Base-by-base conservation (phyloP, 2,329 filamentous ascomycete genomes). In the Ophiostoma tasmaniense region DNA sequence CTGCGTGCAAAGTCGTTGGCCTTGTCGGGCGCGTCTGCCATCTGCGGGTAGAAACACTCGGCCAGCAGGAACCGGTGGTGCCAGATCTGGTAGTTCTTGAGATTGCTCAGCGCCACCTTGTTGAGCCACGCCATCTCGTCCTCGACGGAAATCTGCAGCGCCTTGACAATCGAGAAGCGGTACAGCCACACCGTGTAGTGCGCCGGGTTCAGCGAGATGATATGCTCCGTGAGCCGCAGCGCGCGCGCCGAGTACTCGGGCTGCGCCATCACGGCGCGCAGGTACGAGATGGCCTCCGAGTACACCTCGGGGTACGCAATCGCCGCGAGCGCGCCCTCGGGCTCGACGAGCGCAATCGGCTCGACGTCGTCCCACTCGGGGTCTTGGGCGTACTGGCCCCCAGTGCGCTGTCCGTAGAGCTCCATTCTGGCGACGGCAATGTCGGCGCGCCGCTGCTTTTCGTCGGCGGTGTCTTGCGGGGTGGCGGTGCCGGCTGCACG, bases 21-120 rank as follows among this genome's bases (percentile, higher is more conserved):
- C 81, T 85, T 78, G 81, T 83, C 77, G 80, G 79, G 73, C 77
- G 82, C 88, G 77, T 73, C 84, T 77, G 80, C 89, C 81, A 86
- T 91, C 79, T 85, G 78, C 73, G 82, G 79, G 74, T 82, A 82
- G 74, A 86, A 81, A 72, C 83, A 77, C 73, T 90, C 85, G 67
- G 89, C 81, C 39, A 90, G 81, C n/a, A 88, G 80, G 77, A 89
- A 87, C 33, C 87, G 84, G 75, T 89, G 87, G 77, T 90, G 87
- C 91, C 95, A 99, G 78, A 99, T 99, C 80, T 99, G 95, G 81
- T 99, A 99, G 81, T 98, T 99, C 79, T 99, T 99, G 75, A 96
- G 88, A 77, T 97, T 90, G 69, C 87, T 83, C 67, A 96, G 82
- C 13, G 94, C 91, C 35, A 95, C 88, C 13, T 87, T 82, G 79